Evolutionary conservation across 371 early-diverging fungal genomes (phyloP), one percentile per base, ranked within the genome.

Genomic region (Mucor lusitanicus): DNA sequence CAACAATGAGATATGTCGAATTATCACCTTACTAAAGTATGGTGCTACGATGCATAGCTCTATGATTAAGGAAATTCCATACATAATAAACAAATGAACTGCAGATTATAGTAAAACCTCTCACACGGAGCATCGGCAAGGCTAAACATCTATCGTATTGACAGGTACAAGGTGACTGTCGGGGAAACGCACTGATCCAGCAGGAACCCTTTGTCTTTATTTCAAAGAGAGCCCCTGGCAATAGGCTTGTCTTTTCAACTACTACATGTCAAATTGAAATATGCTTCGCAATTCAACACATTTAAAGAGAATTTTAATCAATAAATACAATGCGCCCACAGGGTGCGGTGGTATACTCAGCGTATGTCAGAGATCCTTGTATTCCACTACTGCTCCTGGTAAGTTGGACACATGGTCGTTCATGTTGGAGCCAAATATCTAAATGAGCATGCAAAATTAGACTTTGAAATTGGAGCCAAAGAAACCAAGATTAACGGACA

Each of bases 401-500:
- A 50, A 50, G 12, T 3, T 23, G 11, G 8, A 8, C 23, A 11
- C 54, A 6, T 39, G 66, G 76, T 69, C 7, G 64, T 68, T 40
- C 57, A 66, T 42, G 12, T 77, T 27, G 63, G 28, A n/a, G 53
- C 53, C 28, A 68, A 59, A 7, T 4, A 12, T 37, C 54, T 53
- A 2, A 28, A 28, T 23, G 27, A 27, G 4, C 1, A 17, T 54
- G 11, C 28, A 28, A 55, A 55, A 6, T 39, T 39, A 68, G 76
- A 71, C 11, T 70, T 72, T 40, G 63, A 66, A 50, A 19, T 77
- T 32, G 67, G 40, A 13, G 53, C 53, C 28, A 68, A 61, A 11
- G 69, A 69, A 28, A 76, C 88, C 28, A 64, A 73, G 0, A 79
- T 91, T 9, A 80, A 87, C 21, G 91, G 89, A 15, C 64, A 81